Base-by-base conservation (phyloP, 1,139 yeast species). In the Hyphopichia khmerensis region DNA sequence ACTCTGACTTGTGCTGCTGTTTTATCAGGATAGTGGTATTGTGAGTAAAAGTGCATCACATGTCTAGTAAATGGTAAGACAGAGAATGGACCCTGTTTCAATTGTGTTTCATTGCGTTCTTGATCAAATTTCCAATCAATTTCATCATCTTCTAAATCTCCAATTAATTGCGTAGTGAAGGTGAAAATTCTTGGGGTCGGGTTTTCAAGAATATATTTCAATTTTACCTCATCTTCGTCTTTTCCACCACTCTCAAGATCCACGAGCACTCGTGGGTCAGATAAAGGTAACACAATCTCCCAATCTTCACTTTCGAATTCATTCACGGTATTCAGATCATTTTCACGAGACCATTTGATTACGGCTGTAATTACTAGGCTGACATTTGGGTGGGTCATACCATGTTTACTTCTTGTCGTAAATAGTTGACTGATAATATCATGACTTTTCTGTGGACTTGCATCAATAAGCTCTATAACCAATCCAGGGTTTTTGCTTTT, bases 101-200 rank as follows among this genome's bases (percentile, higher is more conserved):
- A 45, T 1, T 72, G 69, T 2, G 55, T 48, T 15, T 63, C 40
- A 42, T 67, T 67, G 35, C 59, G 44, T 0, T 49, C 54, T 30
- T 59, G 62, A 9, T 56, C 59, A 43, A 70, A 62, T 16, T 46
- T 45, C 76, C 76, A 71, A 17, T 53, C 58, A 16, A 49, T 46
- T 8, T 49, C 52, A 14, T 43, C 45, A 2, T 52, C 55, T 18
- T 42, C 38, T 5, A 46, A 52, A 3, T 55, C 56, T 7, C 51
- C 59, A 15, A 51, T 49, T 37, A 77, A 50, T 16, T 71, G 63
- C 0, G 84, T 73, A 7, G 85, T 70, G 56, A 86, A 87, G 3
- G 80, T 79, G 48, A 87, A 80, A 2, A 83, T 73, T 42, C 84
- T 69, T 3, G 84, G 75, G 0, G 95, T 84, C 8, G 95, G 90